Evolutionary conservation across 23 red algal species (phyloP), one percentile per base, ranked within the genome.

Genomic region (Rhodosorus marinus): DNA sequence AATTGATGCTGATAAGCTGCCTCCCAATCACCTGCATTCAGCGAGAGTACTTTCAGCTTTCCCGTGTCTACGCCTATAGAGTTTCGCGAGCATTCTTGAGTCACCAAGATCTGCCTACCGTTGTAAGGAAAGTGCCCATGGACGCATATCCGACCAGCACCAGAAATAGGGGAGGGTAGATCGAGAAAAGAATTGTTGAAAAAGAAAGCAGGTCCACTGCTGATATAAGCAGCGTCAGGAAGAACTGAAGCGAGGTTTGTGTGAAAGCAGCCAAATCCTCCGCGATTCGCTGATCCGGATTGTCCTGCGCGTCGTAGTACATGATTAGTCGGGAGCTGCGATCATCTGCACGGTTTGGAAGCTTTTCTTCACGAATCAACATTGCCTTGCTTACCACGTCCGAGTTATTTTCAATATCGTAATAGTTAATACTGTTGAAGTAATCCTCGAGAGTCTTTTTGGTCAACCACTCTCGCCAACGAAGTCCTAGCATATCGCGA

Each of bases 281-380:
- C 2, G 86, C 50, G 72, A 93, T 80, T 33, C 86, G 67, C 67
- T 93, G 86, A 66, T 93, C 86, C 42, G 75, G 76, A 67, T 93
- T 93, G 32, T 93, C 86, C n/a, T n/a, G n/a, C n/a, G n/a, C n/a
- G n/a, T n/a, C n/a, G n/a, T n/a, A n/a, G 60, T 24, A 9, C 35
- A 29, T 58, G 51, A 40, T 70, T 24, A 27, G 19, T 33, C 14
- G 21, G 54, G n/a, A n/a, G n/a, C n/a, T n/a, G n/a, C n/a, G n/a
- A n/a, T n/a, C n/a, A n/a, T n/a, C n/a, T n/a, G n/a, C n/a, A n/a
- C n/a, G n/a, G n/a, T n/a, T n/a, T n/a, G n/a, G n/a, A n/a, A n/a
- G n/a, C n/a, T n/a, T n/a, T n/a, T n/a, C n/a, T n/a, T n/a, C n/a
- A n/a, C n/a, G n/a, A n/a, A n/a, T n/a, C n/a, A n/a, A n/a, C n/a